Base-by-base conservation (phyloP, 2,329 filamentous ascomycete species). In the Cladosporium austrohemisphaericum region DNA sequence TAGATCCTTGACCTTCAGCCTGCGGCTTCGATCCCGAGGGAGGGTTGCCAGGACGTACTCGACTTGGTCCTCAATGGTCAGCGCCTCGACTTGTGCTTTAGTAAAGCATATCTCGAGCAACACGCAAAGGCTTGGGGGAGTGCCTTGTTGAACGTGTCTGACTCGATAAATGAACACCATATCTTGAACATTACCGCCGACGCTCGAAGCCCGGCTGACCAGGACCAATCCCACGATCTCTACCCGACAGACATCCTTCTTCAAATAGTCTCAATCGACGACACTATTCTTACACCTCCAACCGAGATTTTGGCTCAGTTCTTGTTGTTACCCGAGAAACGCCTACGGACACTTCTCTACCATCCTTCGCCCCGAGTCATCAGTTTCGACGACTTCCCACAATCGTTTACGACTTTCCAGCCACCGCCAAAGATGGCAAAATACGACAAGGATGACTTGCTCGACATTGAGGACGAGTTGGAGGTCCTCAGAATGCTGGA, bases 381-480 rank as follows among this genome's bases (percentile, higher is more conserved):
- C 16, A 37, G 5, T 14, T 47, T 47, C 44, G 33, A 47, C 33
- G 38, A 47, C 14, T 47, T 29, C 13, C 23, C 33, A 31, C 44
- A 47, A 38, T 47, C 44, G 19, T 47, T 47, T 5, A 47, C 44
- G 9, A 47, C 14, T 19, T 31, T 47, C n/a, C 35, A 29, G 16
- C 23, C 44, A 8, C 8, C 33, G 2, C 13, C 33, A 23, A 38
- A 29, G 10, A 47, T 47, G 44, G 25, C 16, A 3, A 38, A 37
- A 28, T 37, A 38, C 16, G 33, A 47, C 26, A 43, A 49, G 23
- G 36, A 49, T 26, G 36, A 33, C 23, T n/a, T 49, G 29, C 38
- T 43, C n/a, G 46, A 64, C 29, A 54, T 61, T 26, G 67, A 70
- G 50, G 63, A 67, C 37, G 64, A 74, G 46, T 64, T 75, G 35